phyloP scores from a whole-genome alignment of 192 early-diverging fungal genomes.

The Lobosporangium transversale region DNA sequence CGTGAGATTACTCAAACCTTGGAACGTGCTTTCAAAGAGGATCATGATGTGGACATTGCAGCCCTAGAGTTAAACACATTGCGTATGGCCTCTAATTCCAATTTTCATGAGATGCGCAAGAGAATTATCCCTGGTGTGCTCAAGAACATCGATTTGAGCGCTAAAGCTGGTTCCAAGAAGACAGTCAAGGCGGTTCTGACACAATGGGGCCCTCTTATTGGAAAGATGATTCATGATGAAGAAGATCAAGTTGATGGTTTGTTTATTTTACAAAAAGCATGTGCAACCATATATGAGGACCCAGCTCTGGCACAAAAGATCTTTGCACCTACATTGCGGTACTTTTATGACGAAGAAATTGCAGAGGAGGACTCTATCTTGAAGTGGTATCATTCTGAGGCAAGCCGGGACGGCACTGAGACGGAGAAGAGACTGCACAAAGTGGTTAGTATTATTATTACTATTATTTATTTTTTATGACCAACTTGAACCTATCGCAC shows the following conservation, averaged over 20 bases:
- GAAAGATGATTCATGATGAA: conserved; percentile 69
- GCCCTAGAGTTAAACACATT: conserved; percentile 87
- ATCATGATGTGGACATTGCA: conserved; percentile 77
- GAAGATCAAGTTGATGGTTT: conserved; percentile 82
- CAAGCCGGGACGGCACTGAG: conserved; percentile 52
- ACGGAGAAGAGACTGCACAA: conserved; percentile 61
- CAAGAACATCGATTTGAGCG: conserved; percentile 63
- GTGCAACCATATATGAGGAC: not conserved
- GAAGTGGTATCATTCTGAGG: conserved; percentile 73
- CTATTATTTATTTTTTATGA: too few species aligned
- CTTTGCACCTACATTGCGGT: conserved; percentile 68
- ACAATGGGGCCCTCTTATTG: conserved; percentile 79
- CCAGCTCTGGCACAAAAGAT: conserved; percentile 52
- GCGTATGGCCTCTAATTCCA: conserved; percentile 87
- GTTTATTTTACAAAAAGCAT: conserved; percentile 55
- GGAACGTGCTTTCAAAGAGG: conserved; percentile 82
- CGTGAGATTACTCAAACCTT: conserved; percentile 79
- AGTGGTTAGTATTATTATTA: conserved; percentile 54
- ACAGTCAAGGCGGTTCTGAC: conserved; percentile 55
- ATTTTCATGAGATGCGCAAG: conserved; percentile 80
- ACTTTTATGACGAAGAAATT: conserved; percentile 84
- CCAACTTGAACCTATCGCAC: too few species aligned
- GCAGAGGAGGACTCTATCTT: conserved; percentile 84
- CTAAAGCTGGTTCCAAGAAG: conserved; percentile 28
- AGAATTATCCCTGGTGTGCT: conserved; percentile 80